phyloP scores from a whole-genome alignment of 2,329 filamentous ascomycete genomes.

The Canariomyces notabilis region DNA sequence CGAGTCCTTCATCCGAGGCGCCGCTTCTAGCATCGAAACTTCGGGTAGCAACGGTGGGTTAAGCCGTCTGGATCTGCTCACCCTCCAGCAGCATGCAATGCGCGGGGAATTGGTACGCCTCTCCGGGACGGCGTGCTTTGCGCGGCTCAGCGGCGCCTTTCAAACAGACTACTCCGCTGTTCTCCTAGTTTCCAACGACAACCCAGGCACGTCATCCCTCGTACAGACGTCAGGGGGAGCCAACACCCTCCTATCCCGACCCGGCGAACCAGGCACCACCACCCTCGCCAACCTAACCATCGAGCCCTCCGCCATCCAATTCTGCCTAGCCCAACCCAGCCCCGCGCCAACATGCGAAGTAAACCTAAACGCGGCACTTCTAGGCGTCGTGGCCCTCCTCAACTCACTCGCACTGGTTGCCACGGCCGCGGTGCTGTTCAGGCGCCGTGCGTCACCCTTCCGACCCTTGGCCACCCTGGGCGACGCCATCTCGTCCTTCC shows the following conservation, averaged over 20 bases:
- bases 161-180: slow-evolving; percentile 32
- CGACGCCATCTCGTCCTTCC: slow-evolving; percentile 47
- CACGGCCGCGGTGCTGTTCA: slow-evolving; percentile 29
- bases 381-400: slow-evolving; percentile 39
- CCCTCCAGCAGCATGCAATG: slow-evolving; percentile 33
- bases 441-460: slow-evolving; percentile 32
- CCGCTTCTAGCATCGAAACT: slow-evolving; percentile 34
- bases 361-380: slow-evolving; percentile 39
- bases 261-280: slow-evolving; percentile 1
- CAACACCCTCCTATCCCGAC: slow-evolving; percentile 1
- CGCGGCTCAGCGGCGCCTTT: slow-evolving; percentile 30
- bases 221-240: slow-evolving; percentile 28
- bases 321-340: slow-evolving; percentile 31
- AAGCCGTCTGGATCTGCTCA: slow-evolving; percentile 31
- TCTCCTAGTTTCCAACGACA: slow-evolving; percentile 30
- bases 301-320: slow-evolving; percentile 27
- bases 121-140: slow-evolving; percentile 29
- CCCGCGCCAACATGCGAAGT: slow-evolving; percentile 34
- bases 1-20: slow-evolving; percentile 33
- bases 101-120: slow-evolving; percentile 30
- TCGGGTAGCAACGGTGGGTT: slow-evolving; percentile 33
- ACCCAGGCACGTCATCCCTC: slow-evolving; percentile 29
- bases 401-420: slow-evolving; percentile 35
- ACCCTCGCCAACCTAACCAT: slow-evolving; percentile 15
- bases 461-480: slow-evolving; percentile 45